A percentile compares a stretch with the other conserved stretches of the same genome.
These are phyloP conservation scores for Fusarium guadeloupense DNA, from an alignment of 2,329 filamentous ascomycete species.

Conservation along the genomic window DNA sequence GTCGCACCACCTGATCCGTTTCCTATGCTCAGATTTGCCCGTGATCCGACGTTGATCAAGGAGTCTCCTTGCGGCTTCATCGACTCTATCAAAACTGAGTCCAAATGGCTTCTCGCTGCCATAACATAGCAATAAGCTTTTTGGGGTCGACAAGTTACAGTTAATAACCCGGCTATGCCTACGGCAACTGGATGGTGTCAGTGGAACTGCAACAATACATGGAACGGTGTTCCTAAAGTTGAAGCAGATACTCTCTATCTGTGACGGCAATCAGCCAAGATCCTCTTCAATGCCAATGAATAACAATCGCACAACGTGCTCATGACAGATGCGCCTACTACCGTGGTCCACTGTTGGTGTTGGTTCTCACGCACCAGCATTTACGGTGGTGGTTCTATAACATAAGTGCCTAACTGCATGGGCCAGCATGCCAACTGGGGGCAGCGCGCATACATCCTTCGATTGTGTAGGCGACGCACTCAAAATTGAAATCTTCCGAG, in stretches of 20 bases:
- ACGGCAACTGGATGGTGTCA: neutral
- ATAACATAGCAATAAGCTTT: neutral
- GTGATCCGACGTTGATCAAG: slow-evolving; percentile 13
- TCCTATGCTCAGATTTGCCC: neutral
- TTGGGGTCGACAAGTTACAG: neutral
- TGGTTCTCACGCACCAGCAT: slow-evolving; percentile 10
- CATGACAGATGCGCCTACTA: neutral
- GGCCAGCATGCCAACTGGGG: slow-evolving; percentile 21
- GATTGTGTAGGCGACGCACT: slow-evolving; percentile 5
- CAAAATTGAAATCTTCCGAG: slow-evolving; percentile 21
- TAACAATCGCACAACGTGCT: neutral
- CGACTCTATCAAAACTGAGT: slow-evolving; percentile 1
- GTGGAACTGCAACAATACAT: slow-evolving; percentile 2
- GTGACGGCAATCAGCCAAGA: too few relatives aligned
- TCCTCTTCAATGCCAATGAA: too few relatives aligned
- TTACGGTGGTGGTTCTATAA: slow-evolving; percentile 10
- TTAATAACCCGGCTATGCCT: neutral
- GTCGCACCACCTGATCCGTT: slow-evolving; percentile 37
- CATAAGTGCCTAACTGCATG: slow-evolving; percentile 14
- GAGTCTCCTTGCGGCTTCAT: slow-evolving; percentile 1
- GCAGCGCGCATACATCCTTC: slow-evolving; percentile 22
- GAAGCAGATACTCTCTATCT: neutral
- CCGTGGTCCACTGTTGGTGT: neutral
- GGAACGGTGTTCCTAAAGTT: slow-evolving; percentile 2
- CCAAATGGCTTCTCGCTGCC: slow-evolving; percentile 1